A percentile compares a stretch with the other conserved stretches of the same genome.
Conservation (phyloP, 768 basidiomycete genomes). For the Lepiota brunneoincarnata region DNA sequence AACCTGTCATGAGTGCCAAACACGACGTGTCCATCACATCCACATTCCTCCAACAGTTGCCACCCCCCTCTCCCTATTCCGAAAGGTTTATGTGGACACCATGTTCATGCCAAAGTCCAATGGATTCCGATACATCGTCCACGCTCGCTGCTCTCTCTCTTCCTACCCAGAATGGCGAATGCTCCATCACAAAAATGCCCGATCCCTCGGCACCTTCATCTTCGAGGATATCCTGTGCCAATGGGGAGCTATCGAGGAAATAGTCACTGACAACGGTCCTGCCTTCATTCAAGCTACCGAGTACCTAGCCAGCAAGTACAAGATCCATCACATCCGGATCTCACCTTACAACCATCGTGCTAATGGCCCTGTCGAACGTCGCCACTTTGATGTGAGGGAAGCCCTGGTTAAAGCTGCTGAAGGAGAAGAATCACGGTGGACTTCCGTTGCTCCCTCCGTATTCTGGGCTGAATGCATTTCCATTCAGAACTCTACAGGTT, state of each 20-base stretch:
- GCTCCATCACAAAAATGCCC: slow-evolving; percentile 19
- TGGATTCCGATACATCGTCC: slow-evolving; percentile 22
- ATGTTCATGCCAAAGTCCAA: slow-evolving; percentile 24
- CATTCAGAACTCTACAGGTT: too few species aligned
- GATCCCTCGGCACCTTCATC: too few species aligned
- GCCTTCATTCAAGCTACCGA: slow-evolving; percentile 22
- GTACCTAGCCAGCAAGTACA: slow-evolving; percentile 19
- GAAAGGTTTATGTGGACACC: slow-evolving; percentile 22
- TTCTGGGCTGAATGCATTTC: too few species aligned
- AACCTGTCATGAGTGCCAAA: slow-evolving; percentile 32
- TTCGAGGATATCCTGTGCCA: too few species aligned
- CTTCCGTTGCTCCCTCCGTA: too few species aligned
- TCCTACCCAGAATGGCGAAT: slow-evolving; percentile 20
- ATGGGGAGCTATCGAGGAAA: slow-evolving; percentile 32
- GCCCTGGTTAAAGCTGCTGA: too few species aligned
- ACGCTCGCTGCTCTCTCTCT: slow-evolving; percentile 22
- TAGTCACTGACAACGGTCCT: slow-evolving; percentile 31
- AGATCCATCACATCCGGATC: slow-evolving; percentile 38
- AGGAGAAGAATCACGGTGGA: too few species aligned
- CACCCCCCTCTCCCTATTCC: slow-evolving; percentile 22
- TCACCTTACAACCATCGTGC: slow-evolving; percentile 40
- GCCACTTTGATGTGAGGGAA: too few species aligned
- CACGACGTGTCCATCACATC: slow-evolving; percentile 18
- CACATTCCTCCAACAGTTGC: slow-evolving; percentile 26
- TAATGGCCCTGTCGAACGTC: slow-evolving; percentile 34